Evolutionary conservation across 768 basidiomycete species (phyloP).

Genomic region (Lactarius quietus): DNA sequence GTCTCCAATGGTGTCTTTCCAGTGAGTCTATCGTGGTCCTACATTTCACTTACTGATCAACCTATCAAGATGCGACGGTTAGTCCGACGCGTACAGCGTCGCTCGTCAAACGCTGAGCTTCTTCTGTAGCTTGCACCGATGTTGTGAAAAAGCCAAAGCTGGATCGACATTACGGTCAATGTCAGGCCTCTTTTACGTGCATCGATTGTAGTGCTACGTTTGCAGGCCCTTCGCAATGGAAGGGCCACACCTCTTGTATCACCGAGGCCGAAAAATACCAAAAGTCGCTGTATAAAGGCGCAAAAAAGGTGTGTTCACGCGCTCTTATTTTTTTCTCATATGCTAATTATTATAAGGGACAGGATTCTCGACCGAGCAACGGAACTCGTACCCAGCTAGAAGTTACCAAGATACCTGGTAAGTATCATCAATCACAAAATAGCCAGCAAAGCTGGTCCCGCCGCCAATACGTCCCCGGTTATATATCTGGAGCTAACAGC

Average conservation of each 20-base stretch:
- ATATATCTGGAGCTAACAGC: slow-evolving; percentile 62
- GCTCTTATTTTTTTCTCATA: slow-evolving; percentile 29
- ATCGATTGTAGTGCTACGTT: slow-evolving; percentile 90
- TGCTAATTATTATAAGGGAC: background rate
- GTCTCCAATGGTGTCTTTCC: slow-evolving; percentile 24
- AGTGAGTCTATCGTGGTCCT: slow-evolving; percentile 20
- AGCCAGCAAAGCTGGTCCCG: slow-evolving; percentile 20
- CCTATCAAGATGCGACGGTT: slow-evolving; percentile 27
- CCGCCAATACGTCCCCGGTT: slow-evolving; percentile 15
- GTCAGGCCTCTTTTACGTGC: slow-evolving; percentile 70
- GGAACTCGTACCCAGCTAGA: slow-evolving; percentile 15
- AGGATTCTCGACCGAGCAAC: slow-evolving; percentile 3
- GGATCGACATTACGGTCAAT: slow-evolving; percentile 66
- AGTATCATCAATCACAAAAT: slow-evolving; percentile 20
- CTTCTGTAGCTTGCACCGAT: slow-evolving; percentile 63
- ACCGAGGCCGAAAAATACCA: slow-evolving; percentile 94
- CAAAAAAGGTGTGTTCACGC: slow-evolving; percentile 46
- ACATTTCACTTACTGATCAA: slow-evolving; percentile 13
- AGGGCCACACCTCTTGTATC: slow-evolving; percentile 79
- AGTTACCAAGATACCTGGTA: slow-evolving; percentile 24
- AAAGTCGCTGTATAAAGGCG: slow-evolving; percentile 79
- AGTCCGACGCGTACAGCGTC: background rate
- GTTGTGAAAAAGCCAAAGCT: slow-evolving; percentile 93
- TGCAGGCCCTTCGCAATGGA: slow-evolving; percentile 69
- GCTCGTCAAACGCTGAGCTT: background rate